These are phyloP conservation scores for Cylindrotheca fusiformis DNA, from an alignment of 108 stramenopile species.

Conservation along the genomic window DNA sequence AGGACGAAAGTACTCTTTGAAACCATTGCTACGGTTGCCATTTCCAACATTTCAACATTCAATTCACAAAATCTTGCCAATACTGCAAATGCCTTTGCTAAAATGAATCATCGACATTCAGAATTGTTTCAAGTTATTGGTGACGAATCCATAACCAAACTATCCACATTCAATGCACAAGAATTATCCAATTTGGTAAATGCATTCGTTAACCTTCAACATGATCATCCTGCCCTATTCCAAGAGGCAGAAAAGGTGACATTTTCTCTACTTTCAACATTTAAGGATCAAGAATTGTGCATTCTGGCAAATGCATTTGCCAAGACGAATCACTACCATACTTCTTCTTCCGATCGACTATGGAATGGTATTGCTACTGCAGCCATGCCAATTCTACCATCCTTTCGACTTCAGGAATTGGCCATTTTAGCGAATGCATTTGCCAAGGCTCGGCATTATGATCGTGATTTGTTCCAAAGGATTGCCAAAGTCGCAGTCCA, in stretches of 20 bases:
- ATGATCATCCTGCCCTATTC: background rate
- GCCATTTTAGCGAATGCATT: background rate
- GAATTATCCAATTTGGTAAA: background rate
- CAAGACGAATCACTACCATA: background rate
- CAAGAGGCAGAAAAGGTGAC: background rate
- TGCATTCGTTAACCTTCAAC: background rate
- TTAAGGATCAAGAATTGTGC: background rate
- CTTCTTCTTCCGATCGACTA: background rate
- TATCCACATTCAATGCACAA: background rate
- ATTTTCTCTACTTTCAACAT: too few species aligned
- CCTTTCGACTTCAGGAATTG: background rate
- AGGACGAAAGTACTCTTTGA: background rate
- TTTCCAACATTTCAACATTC: background rate
- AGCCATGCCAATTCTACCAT: background rate
- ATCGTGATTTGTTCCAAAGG: too few species aligned
- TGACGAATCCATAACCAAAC: background rate
- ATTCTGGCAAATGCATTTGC: background rate
- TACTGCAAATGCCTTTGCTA: background rate
- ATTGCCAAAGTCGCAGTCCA: background rate
- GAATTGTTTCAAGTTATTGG: background rate
- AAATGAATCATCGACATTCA: background rate
- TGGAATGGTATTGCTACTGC: background rate
- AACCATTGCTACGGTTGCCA: background rate
- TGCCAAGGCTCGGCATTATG: too few species aligned
- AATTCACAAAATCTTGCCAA: background rate